Evolutionary conservation across 805 yeast genomes (phyloP).

Genomic region (Schwanniomyces polymorphus): DNA sequence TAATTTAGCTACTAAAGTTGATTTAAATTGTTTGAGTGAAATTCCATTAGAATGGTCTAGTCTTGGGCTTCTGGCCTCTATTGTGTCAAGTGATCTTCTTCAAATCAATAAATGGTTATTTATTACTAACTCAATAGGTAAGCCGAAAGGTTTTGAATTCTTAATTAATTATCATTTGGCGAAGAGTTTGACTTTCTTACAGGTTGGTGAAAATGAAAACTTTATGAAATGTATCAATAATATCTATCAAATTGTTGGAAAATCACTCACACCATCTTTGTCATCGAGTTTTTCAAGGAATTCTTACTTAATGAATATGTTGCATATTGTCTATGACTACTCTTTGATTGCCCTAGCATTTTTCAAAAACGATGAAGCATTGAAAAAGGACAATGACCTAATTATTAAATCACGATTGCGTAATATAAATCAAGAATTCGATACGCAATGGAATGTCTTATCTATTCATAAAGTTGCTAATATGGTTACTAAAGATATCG

Average conservation of each 20-base stretch:
- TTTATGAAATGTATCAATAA: constrained; percentile 43
- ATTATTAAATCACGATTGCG: constrained; percentile 27
- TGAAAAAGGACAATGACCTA: constrained; percentile 12
- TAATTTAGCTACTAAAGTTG: constrained; percentile 41
- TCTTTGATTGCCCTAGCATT: constrained; percentile 19
- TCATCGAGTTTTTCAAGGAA: constrained; percentile 40
- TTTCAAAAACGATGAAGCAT: constrained; percentile 7
- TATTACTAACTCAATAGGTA: constrained; percentile 45
- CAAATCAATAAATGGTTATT: constrained; percentile 60
- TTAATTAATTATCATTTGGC: constrained; percentile 66
- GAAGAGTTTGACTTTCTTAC: constrained; percentile 52
- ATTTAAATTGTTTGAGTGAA: constrained; percentile 14
- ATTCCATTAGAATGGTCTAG: constrained; percentile 58
- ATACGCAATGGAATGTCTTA: constrained; percentile 57
- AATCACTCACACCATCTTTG: constrained; percentile 45
- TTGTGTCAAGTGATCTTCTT: constrained; percentile 56
- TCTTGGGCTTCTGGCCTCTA: constrained; percentile 75
- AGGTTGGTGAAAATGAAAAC: constrained; percentile 25
- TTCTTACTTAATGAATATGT: constrained; percentile 32
- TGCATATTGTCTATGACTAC: constrained; percentile 38
- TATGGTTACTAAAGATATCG: constrained; percentile 21
- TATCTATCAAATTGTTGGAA: constrained; percentile 62
- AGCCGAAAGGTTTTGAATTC: constrained; percentile 49
- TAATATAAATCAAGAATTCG: constrained; percentile 48
- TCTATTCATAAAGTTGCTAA: constrained; percentile 56